Conservation (phyloP, 2,329 filamentous ascomycete species). For the Colletotrichum sp. region DNA sequence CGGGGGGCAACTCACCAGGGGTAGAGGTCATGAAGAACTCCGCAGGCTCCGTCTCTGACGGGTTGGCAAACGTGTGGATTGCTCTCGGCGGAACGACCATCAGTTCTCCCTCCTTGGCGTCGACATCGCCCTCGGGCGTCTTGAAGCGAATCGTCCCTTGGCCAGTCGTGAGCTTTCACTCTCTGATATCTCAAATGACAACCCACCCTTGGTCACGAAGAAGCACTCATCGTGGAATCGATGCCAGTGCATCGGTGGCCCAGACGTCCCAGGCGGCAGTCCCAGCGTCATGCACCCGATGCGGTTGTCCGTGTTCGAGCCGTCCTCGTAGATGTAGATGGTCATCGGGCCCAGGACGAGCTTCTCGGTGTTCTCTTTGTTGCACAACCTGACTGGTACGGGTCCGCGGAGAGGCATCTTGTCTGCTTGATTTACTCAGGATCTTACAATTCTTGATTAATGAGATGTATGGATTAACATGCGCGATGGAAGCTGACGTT, state of each 20-base stretch:
- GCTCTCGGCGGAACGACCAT: constrained; percentile 40
- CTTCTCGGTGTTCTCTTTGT: constrained; percentile 32
- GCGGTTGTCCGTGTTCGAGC: constrained; percentile 36
- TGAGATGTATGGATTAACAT: neutral
- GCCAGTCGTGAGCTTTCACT: neutral
- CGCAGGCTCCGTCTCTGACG: constrained; percentile 33
- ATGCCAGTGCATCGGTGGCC: constrained; percentile 43
- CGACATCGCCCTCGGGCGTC: constrained; percentile 35
- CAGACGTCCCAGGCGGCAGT: constrained; percentile 33
- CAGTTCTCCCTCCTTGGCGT: constrained; percentile 33
- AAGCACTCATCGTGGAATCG: constrained; percentile 42
- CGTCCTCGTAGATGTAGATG: constrained; percentile 39
- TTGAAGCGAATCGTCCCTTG: constrained; percentile 34
- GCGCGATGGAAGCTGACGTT: neutral
- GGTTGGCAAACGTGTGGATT: constrained; percentile 39
- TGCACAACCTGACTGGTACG: constrained; percentile 32
- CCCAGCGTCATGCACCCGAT: constrained; percentile 35
- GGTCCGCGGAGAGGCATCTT: constrained; percentile 37
- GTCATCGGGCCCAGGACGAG: constrained; percentile 36
- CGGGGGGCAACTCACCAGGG: constrained; percentile 26
- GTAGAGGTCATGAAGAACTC: constrained; percentile 43
- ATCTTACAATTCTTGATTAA: neutral
- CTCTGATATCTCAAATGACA: neutral
- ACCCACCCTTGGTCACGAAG: constrained; percentile 35
- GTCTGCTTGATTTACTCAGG: neutral